Base-by-base conservation (phyloP, 176 grass and related monocot genomes). In the Saccharum officinarum region DNA sequence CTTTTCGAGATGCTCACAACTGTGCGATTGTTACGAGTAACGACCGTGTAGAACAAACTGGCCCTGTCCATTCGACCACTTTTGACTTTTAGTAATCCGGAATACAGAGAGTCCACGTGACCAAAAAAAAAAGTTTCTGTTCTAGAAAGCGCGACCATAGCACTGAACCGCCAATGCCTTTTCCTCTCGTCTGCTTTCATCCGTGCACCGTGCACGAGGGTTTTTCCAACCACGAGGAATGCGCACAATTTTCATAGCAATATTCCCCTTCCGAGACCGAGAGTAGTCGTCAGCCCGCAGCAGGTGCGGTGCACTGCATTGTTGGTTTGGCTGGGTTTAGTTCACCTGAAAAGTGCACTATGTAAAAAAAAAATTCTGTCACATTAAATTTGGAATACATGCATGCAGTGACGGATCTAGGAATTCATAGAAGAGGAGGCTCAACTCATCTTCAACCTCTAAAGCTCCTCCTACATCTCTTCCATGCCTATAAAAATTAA, bases 91-190 rank as follows among this genome's bases (percentile, higher is more conserved):
- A 13, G 4, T 47, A 25, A 4, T 25, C 25, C 15, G 16, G 60
- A 33, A 44, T 20, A 38, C 57, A 44, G 57, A 44, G 57, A 64
- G 15, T 79, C 38, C 5, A 11, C 4, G 65, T 3, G 67, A 54
- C 15, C 16, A 17, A 16, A 50, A 47, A 4, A 47, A 45, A 0
- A 16, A 11, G 16, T 13, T 41, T 49, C 33, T 16, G 33, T 69
- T 85, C 83, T 85, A 85, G 73, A 85, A 69, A 64, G 16, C 3
- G 64, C 6, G 83, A 77, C 23, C 64, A 9, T 44, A 28, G n/a
- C 67, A 31, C 81, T 33, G 54, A 57, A 72, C 33, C 1, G 10
- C 36, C 67, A 9, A 3, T 34, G 66, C 33, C 34, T 6, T 4
- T 10, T 42, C 5, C 3, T 20, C 0, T 2, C 9, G 3, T 38